Base-by-base conservation (phyloP, 2,329 filamentous ascomycete species). In the Colletotrichum musae region DNA sequence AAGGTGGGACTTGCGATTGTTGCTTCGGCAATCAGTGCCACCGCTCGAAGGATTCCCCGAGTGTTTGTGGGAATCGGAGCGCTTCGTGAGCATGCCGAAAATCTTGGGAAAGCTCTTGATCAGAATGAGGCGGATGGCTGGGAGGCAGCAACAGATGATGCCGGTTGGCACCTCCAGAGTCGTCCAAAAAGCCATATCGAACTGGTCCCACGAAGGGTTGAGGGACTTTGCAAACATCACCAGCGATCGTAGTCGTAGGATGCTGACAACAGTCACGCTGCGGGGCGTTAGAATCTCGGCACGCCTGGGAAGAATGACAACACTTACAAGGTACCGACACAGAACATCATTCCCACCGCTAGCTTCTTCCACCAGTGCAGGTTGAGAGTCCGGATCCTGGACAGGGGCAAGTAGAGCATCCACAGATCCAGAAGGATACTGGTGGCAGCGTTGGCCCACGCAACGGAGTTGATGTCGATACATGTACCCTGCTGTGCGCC, bases 361-460 rank as follows among this genome's bases (percentile, higher is more conserved):
- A 82, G 68, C 73, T 85, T 86, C 73, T 83, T 83, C 73, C 79
- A 81, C 72, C 77, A 80, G 16, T 79, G 77, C 2, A 79, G 68
- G 2, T 75, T 74, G 26, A 86, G 72, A 0, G 72, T 73, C 5
- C 75, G 68, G 0, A 86, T 70, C 21, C 81, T 77, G 26, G 77
- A 78, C 24, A 85, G 73, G 0, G 83, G 83, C 0, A 85, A 71
- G 0, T 74, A 77, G 52, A 86, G 76, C 70, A 86, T 83, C 72
- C 79, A 79, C 0, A 84, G 10, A 67, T 86, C 84, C 21, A 85
- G 72, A 2, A 74, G 74, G 10, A 86, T 81, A 47, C 82, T 80
- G 53, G 84, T 77, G 1, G 73, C 74, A 0, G 84, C 83, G 41
- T 84, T 81, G 21, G 79, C 78, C 81, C 83, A 86, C 2, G 77